These are phyloP conservation scores for Cyberlindnera subsufficiens DNA, from an alignment of 805 yeast genomes.

Conservation along the genomic window DNA sequence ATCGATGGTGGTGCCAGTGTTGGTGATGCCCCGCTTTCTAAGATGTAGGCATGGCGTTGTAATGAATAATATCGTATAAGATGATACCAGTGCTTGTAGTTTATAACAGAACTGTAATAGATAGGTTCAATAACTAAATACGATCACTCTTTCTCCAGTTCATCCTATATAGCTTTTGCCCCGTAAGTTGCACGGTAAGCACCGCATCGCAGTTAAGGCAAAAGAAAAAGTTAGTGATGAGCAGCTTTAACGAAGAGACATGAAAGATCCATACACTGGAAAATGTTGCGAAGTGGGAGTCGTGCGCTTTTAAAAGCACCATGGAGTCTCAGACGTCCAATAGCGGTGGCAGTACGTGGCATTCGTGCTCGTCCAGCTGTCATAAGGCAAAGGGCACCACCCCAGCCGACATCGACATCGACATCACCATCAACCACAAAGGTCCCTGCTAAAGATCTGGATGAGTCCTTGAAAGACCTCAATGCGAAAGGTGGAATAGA, in stretches of 20 bases:
- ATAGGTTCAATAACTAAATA: too few species aligned
- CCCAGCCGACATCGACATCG: neutral
- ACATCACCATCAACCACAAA: neutral
- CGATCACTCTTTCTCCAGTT: too few species aligned
- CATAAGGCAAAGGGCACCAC: neutral
- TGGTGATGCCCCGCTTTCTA: constrained; percentile 20
- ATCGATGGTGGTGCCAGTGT: constrained; percentile 65
- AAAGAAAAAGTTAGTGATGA: too few species aligned
- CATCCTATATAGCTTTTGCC: too few species aligned
- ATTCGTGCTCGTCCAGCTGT: neutral
- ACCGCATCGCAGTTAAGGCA: neutral
- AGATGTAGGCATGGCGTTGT: neutral
- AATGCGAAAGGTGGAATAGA: constrained; percentile 1
- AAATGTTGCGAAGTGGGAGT: neutral
- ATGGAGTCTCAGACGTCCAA: neutral
- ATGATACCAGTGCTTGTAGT: neutral
- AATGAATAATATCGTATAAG: neutral
- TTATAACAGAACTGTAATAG: too few species aligned
- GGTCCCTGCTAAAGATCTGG: neutral
- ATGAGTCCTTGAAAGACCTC: neutral
- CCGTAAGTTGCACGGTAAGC: neutral
- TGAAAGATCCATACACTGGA: too few species aligned
- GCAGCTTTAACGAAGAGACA: too few species aligned
- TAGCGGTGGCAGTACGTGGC: neutral
- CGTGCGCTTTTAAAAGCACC: neutral